Evolutionary conservation across 2,329 filamentous ascomycete species (phyloP).

Genomic region (Lecanicillium sp.): DNA sequence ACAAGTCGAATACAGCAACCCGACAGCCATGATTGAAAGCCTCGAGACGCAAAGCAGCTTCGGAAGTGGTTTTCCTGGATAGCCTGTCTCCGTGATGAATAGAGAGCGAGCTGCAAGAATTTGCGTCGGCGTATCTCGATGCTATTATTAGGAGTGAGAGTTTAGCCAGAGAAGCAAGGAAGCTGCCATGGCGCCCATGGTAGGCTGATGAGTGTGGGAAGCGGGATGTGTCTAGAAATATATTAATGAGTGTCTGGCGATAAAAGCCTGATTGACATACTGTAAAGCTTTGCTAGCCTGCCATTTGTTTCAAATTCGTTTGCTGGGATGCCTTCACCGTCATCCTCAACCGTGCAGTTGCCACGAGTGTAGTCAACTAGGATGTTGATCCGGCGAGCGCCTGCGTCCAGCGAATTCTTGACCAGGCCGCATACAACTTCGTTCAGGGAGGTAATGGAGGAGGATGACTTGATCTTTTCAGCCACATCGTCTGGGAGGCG

Average conservation of each 20-base stretch:
- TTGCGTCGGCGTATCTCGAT: slow-evolving; percentile 59
- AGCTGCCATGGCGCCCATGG: slow-evolving; percentile 67
- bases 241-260: slow-evolving; percentile 37
- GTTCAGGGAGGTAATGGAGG: slow-evolving; percentile 68
- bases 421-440: slow-evolving; percentile 65
- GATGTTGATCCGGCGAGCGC: slow-evolving; percentile 61
- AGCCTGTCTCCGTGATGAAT: slow-evolving; percentile 66
- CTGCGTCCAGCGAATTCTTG: slow-evolving; percentile 80
- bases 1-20: slow-evolving; percentile 71
- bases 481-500: slow-evolving; percentile 64
- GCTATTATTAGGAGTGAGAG: slow-evolving; percentile 72
- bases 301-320: slow-evolving; percentile 65
- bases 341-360: slow-evolving; percentile 74
- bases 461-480: slow-evolving; percentile 79
- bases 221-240: slow-evolving; percentile 64
- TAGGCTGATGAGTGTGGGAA: slow-evolving; percentile 31
- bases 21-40: slow-evolving; percentile 64
- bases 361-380: slow-evolving; percentile 70
- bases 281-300: slow-evolving; percentile 65
- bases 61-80: slow-evolving; percentile 56
- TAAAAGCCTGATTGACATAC: slow-evolving; percentile 40
- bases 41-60: slow-evolving; percentile 49
- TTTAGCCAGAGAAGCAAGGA: slow-evolving; percentile 69
- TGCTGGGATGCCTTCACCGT: slow-evolving; percentile 71
- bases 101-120: slow-evolving; percentile 58